These are phyloP conservation scores for Colletotrichum euphorbiae DNA, from an alignment of 2,329 filamentous ascomycete species.

Conservation along the genomic window DNA sequence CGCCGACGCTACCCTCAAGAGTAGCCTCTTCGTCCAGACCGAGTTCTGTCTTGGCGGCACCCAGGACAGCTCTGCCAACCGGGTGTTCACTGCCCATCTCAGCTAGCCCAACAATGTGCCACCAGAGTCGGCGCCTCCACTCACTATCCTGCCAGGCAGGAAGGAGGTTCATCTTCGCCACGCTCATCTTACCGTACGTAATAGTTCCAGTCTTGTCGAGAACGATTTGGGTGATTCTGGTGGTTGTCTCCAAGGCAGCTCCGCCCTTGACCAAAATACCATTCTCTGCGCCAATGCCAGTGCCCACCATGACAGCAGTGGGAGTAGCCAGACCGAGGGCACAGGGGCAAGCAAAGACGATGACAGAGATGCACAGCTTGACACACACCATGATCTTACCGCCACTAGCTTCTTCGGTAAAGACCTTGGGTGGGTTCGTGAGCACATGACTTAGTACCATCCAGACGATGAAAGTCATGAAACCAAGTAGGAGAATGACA, in stretches of 20 bases:
- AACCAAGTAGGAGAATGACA: constrained; percentile 83
- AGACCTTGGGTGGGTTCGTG: constrained; percentile 86
- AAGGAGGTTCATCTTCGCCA: constrained; percentile 77
- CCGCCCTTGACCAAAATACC: constrained; percentile 99
- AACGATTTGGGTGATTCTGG: constrained; percentile 89
- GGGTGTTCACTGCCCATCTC: constrained; percentile 97
- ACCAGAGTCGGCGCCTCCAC: constrained; percentile 83
- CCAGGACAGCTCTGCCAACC: constrained; percentile 88
- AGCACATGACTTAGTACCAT: constrained; percentile 94
- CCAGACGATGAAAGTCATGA: constrained; percentile 89
- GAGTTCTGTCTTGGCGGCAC: constrained; percentile 80
- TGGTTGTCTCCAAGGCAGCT: constrained; percentile 89
- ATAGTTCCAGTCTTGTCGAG: constrained; percentile 97
- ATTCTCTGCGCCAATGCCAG: constrained; percentile 94
- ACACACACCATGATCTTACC: constrained; percentile 96
- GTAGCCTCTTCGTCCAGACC: constrained; percentile 77
- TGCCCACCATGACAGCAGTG: constrained; percentile 98
- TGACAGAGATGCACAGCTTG: constrained; percentile 97
- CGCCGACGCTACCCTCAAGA: constrained; percentile 85
- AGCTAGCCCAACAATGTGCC: constrained; percentile 93
- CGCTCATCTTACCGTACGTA: constrained; percentile 95
- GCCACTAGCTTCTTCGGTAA: constrained; percentile 81
- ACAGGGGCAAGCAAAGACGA: constrained; percentile 97
- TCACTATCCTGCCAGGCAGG: constrained; percentile 76
- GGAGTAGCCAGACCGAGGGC: constrained; percentile 96